Percentiles rank a stretch among this genome's conserved stretches.
Conservation (phyloP, 2,329 filamentous ascomycete species). For the Epichloe gansuensis region DNA sequence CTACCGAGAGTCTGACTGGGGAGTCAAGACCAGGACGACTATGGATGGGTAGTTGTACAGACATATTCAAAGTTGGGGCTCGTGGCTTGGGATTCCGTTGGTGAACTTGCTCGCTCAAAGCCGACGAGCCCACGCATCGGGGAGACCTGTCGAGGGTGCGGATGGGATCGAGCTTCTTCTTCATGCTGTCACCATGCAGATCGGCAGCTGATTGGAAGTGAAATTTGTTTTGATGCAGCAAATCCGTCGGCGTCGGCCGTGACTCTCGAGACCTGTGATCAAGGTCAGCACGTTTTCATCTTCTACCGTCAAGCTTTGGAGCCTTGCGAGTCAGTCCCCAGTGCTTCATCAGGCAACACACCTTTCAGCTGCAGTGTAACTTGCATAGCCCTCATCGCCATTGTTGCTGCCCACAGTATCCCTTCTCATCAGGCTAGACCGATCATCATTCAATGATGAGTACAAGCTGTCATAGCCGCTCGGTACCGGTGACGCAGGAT, state of each 20-base stretch:
- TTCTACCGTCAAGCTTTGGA: not conserved
- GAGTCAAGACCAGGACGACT: slow-evolving; percentile 23
- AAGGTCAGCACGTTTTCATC: not conserved
- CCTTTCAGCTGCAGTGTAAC: slow-evolving; percentile 28
- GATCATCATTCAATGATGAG: slow-evolving; percentile 22
- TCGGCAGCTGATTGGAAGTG: slow-evolving; percentile 33
- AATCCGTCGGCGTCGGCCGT: slow-evolving; percentile 19
- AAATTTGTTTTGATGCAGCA: slow-evolving; percentile 37
- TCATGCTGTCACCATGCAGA: slow-evolving; percentile 36
- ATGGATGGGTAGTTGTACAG: slow-evolving; percentile 32
- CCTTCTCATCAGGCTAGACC: slow-evolving; percentile 20
- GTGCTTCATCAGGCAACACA: slow-evolving; percentile 10
- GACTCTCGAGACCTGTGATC: slow-evolving; percentile 29
- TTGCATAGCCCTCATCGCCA: slow-evolving; percentile 31
- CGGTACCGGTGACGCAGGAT: slow-evolving; percentile 17
- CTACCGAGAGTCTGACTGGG: slow-evolving; percentile 21
- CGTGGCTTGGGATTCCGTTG: slow-evolving; percentile 25
- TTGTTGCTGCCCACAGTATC: slow-evolving; percentile 16
- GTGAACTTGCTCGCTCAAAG: slow-evolving; percentile 26
- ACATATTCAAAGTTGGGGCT: slow-evolving; percentile 27
- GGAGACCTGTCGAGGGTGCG: slow-evolving; percentile 33
- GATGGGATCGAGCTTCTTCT: slow-evolving; percentile 41
- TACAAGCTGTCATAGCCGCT: slow-evolving; percentile 30
- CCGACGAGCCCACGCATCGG: slow-evolving; percentile 30
- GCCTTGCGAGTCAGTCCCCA: not conserved